These are phyloP conservation scores for Aspergillus floridensis DNA, from an alignment of 2,329 filamentous ascomycete genomes.

Conservation along the genomic window DNA sequence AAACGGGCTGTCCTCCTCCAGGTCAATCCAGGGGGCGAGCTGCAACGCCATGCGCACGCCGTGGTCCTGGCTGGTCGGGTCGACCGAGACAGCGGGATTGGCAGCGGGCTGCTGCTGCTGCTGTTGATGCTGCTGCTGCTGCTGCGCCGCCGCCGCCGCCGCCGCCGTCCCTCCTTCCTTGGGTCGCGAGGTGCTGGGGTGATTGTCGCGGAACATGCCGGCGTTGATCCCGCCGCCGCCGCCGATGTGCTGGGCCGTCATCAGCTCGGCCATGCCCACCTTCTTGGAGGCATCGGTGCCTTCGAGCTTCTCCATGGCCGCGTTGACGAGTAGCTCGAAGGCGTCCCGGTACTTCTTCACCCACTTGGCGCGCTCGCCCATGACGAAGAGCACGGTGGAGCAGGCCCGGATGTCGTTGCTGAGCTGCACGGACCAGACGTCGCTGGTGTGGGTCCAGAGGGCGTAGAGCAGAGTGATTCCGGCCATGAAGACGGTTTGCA, in stretches of 20 bases:
- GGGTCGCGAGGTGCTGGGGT: not conserved
- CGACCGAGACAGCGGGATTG: constrained; percentile 3
- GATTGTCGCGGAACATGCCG: constrained; percentile 16
- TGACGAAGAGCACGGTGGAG: constrained; percentile 50
- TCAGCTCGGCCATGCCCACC: constrained; percentile 41
- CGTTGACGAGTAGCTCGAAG: constrained; percentile 48
- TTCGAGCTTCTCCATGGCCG: constrained; percentile 48
- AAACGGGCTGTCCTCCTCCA: constrained; percentile 33
- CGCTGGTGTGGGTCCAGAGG: constrained; percentile 44
- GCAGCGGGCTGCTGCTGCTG: not conserved
- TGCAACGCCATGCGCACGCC: constrained; percentile 40
- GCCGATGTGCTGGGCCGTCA: constrained; percentile 34
- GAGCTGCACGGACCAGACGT: constrained; percentile 49
- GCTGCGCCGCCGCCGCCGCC: not conserved
- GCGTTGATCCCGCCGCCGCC: constrained; percentile 1
- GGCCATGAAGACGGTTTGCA: constrained; percentile 41
- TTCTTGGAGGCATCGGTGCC: constrained; percentile 35
- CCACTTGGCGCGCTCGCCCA: constrained; percentile 50
- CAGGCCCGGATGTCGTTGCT: constrained; percentile 52
- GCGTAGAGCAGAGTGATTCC: constrained; percentile 39
- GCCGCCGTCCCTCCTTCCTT: no score
- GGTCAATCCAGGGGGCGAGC: constrained; percentile 42
- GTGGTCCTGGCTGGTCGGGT: constrained; percentile 30
- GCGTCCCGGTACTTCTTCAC: constrained; percentile 50
- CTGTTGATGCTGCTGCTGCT: constrained; percentile 1